These are phyloP conservation scores for Ophiocordyceps sinensis DNA, from an alignment of 2,329 filamentous ascomycete species.

Conservation along the genomic window DNA sequence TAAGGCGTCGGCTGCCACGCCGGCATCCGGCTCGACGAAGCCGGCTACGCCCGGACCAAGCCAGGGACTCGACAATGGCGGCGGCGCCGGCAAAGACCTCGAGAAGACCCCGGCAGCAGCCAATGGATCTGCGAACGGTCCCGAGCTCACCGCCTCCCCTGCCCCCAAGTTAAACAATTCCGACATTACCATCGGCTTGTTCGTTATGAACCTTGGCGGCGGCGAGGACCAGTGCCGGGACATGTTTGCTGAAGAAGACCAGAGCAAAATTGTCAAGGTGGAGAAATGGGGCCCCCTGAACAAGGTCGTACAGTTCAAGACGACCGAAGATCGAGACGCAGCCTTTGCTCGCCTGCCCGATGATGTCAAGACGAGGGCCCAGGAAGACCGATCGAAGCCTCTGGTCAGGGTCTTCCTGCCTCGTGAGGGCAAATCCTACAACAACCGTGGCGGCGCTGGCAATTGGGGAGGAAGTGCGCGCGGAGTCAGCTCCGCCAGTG, in stretches of 20 bases:
- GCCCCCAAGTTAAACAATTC: conserved; percentile 46
- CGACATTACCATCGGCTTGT: conserved; percentile 70
- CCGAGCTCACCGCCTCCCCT: conserved; percentile 40
- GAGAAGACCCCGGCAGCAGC: conserved; percentile 37
- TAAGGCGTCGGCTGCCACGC: conserved; percentile 26
- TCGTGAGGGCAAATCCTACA: conserved; percentile 40
- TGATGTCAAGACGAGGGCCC: conserved; percentile 59
- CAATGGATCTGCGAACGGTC: conserved; percentile 38
- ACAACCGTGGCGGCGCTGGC: conserved; percentile 48
- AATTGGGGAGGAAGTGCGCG: conserved; percentile 54
- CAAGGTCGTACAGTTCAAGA: conserved; percentile 78
- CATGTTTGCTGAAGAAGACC: conserved; percentile 72
- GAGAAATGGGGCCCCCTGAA: conserved; percentile 68
- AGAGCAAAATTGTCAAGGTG: conserved; percentile 62
- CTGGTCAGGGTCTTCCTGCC: conserved; percentile 74
- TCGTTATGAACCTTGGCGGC: conserved; percentile 74
- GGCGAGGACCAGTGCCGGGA: conserved; percentile 71
- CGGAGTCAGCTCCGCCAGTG: conserved; percentile 46
- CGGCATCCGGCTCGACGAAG: conserved; percentile 21
- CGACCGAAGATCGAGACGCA: conserved; percentile 61
- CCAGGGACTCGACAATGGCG: conserved; percentile 23
- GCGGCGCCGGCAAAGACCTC: conserved; percentile 32
- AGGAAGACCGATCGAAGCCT: conserved; percentile 63
- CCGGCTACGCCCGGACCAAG: conserved; percentile 34
- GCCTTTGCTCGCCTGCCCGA: conserved; percentile 62